These are phyloP conservation scores for Simplicillium aogashimaense DNA, from an alignment of 2,329 filamentous ascomycete genomes.

Conservation along the genomic window DNA sequence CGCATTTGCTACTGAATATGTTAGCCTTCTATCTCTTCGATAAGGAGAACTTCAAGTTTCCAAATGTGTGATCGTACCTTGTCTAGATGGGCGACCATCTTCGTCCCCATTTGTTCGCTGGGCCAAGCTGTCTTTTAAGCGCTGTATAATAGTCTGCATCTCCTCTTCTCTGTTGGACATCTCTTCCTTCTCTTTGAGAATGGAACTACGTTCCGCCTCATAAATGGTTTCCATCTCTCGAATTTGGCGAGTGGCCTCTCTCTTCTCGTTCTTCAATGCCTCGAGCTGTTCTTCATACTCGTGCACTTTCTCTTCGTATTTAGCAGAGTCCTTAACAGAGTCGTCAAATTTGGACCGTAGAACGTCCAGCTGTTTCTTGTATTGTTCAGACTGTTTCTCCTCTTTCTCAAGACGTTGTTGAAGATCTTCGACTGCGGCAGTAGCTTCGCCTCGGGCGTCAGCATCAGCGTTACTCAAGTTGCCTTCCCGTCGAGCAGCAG, in stretches of 20 bases:
- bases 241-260: slow-evolving; percentile 72
- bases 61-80: slow-evolving; percentile 32
- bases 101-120: slow-evolving; percentile 57
- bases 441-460: slow-evolving; percentile 68
- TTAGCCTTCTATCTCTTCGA: neutral
- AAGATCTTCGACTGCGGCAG: slow-evolving; percentile 72
- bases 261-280: slow-evolving; percentile 71
- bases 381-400: slow-evolving; percentile 67
- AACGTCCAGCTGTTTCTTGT: slow-evolving; percentile 75
- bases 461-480: slow-evolving; percentile 47
- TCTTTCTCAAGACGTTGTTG: slow-evolving; percentile 74
- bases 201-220: slow-evolving; percentile 77
- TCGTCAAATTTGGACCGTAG: slow-evolving; percentile 83
- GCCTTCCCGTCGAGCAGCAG: slow-evolving; percentile 49
- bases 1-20: slow-evolving; percentile 32
- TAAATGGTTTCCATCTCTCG: slow-evolving; percentile 90
- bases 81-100: slow-evolving; percentile 46
- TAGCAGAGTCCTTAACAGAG: slow-evolving; percentile 68
- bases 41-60: too few relatives aligned
- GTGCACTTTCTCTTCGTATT: slow-evolving; percentile 79
- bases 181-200: slow-evolving; percentile 88
- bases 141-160: slow-evolving; percentile 80
- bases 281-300: slow-evolving; percentile 80
- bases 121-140: slow-evolving; percentile 80
- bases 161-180: slow-evolving; percentile 77